These are phyloP conservation scores for Perilla frutescens DNA, from an alignment of 257 asterid species.

Conservation along the genomic window DNA sequence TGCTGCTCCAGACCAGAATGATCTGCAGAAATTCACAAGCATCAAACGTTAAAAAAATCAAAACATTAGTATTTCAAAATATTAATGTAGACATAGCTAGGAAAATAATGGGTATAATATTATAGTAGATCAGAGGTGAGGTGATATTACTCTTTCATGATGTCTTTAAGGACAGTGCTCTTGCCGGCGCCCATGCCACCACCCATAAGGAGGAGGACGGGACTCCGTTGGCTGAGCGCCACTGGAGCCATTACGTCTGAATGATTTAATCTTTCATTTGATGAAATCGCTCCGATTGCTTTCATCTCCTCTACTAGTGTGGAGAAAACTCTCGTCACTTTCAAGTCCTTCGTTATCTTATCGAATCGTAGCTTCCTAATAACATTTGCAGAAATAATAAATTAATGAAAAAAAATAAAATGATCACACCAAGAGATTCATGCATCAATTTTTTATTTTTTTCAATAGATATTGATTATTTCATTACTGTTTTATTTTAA, in stretches of 20 bases:
- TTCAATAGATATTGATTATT: too few species aligned
- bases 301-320: slow-evolving; percentile 88
- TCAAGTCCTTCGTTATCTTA: slow-evolving; percentile 68
- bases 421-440: not conserved
- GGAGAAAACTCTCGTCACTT: slow-evolving; percentile 71
- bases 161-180: slow-evolving; percentile 94
- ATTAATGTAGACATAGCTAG: too few species aligned
- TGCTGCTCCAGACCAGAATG: slow-evolving; percentile 85
- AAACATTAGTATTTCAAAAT: not conserved
- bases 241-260: slow-evolving; percentile 87
- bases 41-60: not conserved
- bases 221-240: slow-evolving; percentile 73
- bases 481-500: not conserved
- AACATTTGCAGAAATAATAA: not conserved
- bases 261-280: slow-evolving; percentile 44
- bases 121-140: too few species aligned
- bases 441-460: too few species aligned
- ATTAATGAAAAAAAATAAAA: not conserved
- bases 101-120: too few species aligned
- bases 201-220: slow-evolving; percentile 93
- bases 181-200: slow-evolving; percentile 99
- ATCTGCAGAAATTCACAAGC: slow-evolving; percentile 42
- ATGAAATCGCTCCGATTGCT: slow-evolving; percentile 57
- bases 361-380: slow-evolving; percentile 87
- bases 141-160: slow-evolving; percentile 72